phyloP scores from a whole-genome alignment of 208 protist genomes.

The Acanthamoeba divionensis region DNA sequence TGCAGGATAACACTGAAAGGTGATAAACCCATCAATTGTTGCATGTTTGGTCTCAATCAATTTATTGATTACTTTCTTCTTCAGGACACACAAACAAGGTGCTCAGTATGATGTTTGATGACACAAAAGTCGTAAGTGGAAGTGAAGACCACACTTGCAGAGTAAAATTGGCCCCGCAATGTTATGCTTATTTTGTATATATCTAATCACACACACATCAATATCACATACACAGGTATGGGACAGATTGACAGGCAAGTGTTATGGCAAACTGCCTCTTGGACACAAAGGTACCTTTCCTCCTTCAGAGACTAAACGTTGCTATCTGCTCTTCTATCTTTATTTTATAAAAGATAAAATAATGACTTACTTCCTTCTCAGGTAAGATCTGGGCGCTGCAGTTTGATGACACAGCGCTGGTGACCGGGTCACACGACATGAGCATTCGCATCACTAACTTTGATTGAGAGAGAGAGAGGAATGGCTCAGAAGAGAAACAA shows the following conservation, averaged over 20 bases:
- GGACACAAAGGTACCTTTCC: conserved; percentile 12
- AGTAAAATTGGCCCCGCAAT: too few species aligned
- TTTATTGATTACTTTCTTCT: not conserved
- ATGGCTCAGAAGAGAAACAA: too few species aligned
- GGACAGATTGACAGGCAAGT: not conserved
- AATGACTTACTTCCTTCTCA: not conserved
- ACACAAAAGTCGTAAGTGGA: conserved; percentile 10
- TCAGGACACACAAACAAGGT: not conserved
- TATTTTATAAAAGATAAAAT: too few species aligned
- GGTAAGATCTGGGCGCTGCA: conserved; percentile 29
- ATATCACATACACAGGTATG: not conserved
- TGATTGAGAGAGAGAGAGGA: too few species aligned
- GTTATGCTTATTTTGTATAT: too few species aligned
- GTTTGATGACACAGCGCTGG: not conserved
- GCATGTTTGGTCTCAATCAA: not conserved
- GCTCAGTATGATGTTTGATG: conserved; percentile 42
- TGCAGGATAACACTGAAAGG: not conserved
- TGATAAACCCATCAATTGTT: not conserved
- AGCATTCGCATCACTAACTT: conserved; percentile 2
- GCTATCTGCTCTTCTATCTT: not conserved
- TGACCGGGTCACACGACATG: conserved; percentile 35
- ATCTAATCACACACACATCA: not conserved
- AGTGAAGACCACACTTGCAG: not conserved
- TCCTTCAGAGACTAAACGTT: not conserved
- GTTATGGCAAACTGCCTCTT: not conserved